Evolutionary conservation across 805 yeast species (phyloP).

Genomic region (Wickerhamomyces pijperi): DNA sequence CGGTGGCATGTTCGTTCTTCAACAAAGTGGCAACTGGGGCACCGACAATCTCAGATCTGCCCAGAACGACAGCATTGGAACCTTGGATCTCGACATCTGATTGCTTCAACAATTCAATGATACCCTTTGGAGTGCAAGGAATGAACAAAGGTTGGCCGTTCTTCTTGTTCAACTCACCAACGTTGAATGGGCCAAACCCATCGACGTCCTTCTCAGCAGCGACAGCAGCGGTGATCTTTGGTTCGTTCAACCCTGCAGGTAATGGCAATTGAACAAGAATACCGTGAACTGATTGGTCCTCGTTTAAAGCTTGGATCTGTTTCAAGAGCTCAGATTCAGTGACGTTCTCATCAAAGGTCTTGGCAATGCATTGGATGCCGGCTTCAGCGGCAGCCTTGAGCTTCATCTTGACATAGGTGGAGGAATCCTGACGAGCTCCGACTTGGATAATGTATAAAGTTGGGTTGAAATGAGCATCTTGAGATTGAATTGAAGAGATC

Average conservation of each 20-base stretch:
- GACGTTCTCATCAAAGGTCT: slow-evolving; percentile 45
- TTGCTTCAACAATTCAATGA: slow-evolving; percentile 50
- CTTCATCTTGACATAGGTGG: slow-evolving; percentile 76
- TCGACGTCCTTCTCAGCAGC: slow-evolving; percentile 66
- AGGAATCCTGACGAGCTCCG: slow-evolving; percentile 67
- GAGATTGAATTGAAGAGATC: slow-evolving; percentile 31
- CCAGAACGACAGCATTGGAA: slow-evolving; percentile 71
- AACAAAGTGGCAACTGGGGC: slow-evolving; percentile 66
- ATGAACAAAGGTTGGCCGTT: slow-evolving; percentile 61
- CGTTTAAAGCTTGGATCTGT: slow-evolving; percentile 45
- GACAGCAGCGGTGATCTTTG: slow-evolving; percentile 56
- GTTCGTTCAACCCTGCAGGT: slow-evolving; percentile 61
- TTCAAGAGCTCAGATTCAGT: slow-evolving; percentile 45
- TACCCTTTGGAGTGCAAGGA: slow-evolving; percentile 83
- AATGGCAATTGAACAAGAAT: slow-evolving; percentile 68
- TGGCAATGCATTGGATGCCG: slow-evolving; percentile 48
- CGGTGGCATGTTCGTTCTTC: slow-evolving; percentile 64
- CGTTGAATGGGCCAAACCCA: slow-evolving; percentile 70
- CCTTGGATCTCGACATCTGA: slow-evolving; percentile 49
- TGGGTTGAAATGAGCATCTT: slow-evolving; percentile 48
- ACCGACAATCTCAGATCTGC: slow-evolving; percentile 82
- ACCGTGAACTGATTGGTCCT: slow-evolving; percentile 54
- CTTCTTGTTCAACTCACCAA: slow-evolving; percentile 66
- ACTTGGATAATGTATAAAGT: slow-evolving; percentile 63
- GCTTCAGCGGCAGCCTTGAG: slow-evolving; percentile 67